Percentiles rank a stretch among this genome's conserved stretches.
Evolutionary conservation across 2,329 filamentous ascomycete species (phyloP).

Genomic region (Colletotrichum horii): DNA sequence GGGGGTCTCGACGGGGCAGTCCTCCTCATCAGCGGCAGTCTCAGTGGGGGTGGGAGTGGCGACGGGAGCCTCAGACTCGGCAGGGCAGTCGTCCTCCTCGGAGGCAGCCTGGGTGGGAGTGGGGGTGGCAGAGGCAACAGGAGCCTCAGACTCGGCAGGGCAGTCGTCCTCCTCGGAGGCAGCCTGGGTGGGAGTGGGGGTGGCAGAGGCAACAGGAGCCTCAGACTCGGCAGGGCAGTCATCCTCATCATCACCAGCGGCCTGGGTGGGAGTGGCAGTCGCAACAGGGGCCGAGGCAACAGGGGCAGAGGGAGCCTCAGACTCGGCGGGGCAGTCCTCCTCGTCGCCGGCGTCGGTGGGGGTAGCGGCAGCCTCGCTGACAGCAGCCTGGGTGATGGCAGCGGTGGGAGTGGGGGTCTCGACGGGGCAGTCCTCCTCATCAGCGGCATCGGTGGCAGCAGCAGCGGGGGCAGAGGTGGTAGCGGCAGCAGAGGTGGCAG

Average conservation of each 20-base stretch:
- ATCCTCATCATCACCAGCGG: not conserved
- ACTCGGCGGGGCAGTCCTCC: conserved; percentile 13
- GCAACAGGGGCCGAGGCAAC: no score
- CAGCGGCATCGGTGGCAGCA: not conserved
- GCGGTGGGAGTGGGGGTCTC: not conserved
- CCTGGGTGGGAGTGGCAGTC: not conserved
- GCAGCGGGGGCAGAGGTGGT: not conserved
- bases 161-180: conserved; percentile 3
- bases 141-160: conserved; percentile 7
- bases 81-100: conserved; percentile 11
- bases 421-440: not conserved
- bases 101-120: not conserved
- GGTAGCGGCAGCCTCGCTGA: not conserved
- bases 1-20: conserved; percentile 17
- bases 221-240: conserved; percentile 16
- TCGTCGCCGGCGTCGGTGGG: not conserved
- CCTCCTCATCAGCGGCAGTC: conserved; percentile 11
- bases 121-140: not conserved
- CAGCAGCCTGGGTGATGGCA: not conserved
- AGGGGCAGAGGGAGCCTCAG: not conserved
- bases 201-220: not conserved
- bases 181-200: not conserved
- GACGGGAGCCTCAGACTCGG: conserved; percentile 2
- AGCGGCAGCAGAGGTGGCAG: not conserved
- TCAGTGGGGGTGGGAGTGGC: not conserved